phyloP scores from a whole-genome alignment of 2,329 filamentous ascomycete genomes.

The Pezicula carpinea region DNA sequence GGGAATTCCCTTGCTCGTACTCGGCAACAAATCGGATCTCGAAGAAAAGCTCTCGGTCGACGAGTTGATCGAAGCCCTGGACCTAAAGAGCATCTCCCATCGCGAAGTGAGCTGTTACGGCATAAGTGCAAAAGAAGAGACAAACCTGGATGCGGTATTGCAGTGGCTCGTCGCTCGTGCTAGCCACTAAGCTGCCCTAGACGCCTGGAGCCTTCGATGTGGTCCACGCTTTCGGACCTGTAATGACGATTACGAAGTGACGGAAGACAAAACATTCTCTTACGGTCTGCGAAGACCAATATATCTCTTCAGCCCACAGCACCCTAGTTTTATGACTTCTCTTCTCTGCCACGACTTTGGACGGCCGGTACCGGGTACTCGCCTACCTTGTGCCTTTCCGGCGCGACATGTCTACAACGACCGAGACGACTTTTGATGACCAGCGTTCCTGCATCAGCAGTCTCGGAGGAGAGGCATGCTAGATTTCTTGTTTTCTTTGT shows the following conservation, averaged over 20 bases:
- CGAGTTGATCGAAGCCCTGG: constrained; percentile 88
- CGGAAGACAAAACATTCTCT: constrained; percentile 39
- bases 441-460: constrained; percentile 14
- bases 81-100: constrained; percentile 82
- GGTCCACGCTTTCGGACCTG: constrained; percentile 31
- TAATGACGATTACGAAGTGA: constrained; percentile 49
- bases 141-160: constrained; percentile 93
- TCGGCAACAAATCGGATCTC: constrained; percentile 97
- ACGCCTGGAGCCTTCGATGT: constrained; percentile 8
- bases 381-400: constrained; percentile 10
- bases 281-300: constrained; percentile 41
- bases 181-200: constrained; percentile 51
- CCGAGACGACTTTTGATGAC: constrained; percentile 23
- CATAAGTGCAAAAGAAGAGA: constrained; percentile 98
- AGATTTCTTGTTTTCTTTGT: constrained; percentile 12
- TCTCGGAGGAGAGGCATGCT: constrained; percentile 9
- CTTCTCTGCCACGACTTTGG: not conserved
- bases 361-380: constrained; percentile 2
- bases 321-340: constrained; percentile 1
- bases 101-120: constrained; percentile 98
- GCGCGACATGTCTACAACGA: constrained; percentile 20
- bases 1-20: constrained; percentile 86
- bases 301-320: constrained; percentile 33
- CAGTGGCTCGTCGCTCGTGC: constrained; percentile 94
- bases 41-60: constrained; percentile 88